These are phyloP conservation scores for Silene uniflora DNA, from an alignment of 148 eudicot species.

Conservation along the genomic window DNA sequence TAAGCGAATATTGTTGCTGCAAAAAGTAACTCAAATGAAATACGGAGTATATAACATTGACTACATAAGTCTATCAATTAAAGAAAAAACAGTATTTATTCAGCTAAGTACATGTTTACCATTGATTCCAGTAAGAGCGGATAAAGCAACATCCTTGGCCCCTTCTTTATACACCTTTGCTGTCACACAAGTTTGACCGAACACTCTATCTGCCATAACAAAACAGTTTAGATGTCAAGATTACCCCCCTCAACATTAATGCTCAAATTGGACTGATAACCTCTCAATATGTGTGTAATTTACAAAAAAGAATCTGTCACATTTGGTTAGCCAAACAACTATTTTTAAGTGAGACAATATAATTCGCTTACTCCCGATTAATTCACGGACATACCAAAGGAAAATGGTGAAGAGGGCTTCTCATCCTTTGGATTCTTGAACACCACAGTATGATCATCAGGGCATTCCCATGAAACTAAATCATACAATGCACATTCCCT, in stretches of 20 bases:
- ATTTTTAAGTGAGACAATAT: no score
- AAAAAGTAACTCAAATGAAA: constrained; percentile 14
- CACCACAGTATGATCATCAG: constrained; percentile 59
- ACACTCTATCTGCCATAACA: constrained; percentile 71
- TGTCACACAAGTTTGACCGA: constrained; percentile 64
- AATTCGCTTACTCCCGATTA: background rate
- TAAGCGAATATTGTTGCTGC: constrained; percentile 95
- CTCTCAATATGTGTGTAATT: no score
- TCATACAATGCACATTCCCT: constrained; percentile 82
- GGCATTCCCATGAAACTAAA: constrained; percentile 85
- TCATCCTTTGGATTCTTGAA: constrained; percentile 68
- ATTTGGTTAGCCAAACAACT: no score
- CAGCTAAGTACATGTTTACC: constrained; percentile 40
- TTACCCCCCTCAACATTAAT: background rate
- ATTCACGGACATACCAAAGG: constrained; percentile 52
- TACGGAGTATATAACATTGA: background rate
- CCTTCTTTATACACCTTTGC: constrained; percentile 79
- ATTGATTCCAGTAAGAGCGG: constrained; percentile 90
- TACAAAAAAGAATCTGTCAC: no score
- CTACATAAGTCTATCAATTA: background rate
- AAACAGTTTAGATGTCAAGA: background rate
- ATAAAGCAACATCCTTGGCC: constrained; percentile 92
- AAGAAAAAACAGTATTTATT: background rate
- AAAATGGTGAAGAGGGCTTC: constrained; percentile 52
- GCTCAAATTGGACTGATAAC: background rate